Percentiles rank a stretch among this genome's conserved stretches.
Conservation (phyloP, 2,329 filamentous ascomycete species). For the Cladosporium colombiae region DNA sequence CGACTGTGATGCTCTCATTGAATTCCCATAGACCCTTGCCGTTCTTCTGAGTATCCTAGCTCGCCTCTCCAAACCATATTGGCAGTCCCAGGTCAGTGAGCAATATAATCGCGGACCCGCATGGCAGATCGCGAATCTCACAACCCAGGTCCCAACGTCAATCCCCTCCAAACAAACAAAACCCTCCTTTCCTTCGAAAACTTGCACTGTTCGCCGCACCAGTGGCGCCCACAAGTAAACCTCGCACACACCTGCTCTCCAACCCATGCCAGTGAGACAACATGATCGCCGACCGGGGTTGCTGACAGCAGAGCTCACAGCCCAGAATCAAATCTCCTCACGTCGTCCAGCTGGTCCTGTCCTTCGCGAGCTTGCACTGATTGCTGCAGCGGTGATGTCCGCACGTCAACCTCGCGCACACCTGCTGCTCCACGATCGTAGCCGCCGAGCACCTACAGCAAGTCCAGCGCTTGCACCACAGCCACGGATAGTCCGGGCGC, state of each 20-base stretch:
- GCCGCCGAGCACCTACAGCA: constrained; percentile 31
- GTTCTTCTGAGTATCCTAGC: not conserved
- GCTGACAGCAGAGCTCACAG: not conserved
- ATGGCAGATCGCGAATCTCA: not conserved
- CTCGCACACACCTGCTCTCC: too few species aligned
- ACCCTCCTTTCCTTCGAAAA: not conserved
- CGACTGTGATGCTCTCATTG: not conserved
- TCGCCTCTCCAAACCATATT: not conserved
- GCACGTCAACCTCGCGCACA: constrained; percentile 32
- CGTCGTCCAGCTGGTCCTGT: not conserved
- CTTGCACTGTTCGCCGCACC: not conserved
- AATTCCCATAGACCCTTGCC: not conserved
- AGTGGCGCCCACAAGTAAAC: too few species aligned
- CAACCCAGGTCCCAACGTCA: not conserved
- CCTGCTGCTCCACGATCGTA: constrained; percentile 34
- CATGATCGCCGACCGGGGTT: not conserved
- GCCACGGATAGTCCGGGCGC: constrained; percentile 26
- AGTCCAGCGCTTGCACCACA: constrained; percentile 31
- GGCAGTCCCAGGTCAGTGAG: not conserved
- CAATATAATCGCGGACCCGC: not conserved
- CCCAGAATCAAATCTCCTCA: not conserved
- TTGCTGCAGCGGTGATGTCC: constrained; percentile 30
- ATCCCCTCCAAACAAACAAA: not conserved
- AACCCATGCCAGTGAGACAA: not conserved
- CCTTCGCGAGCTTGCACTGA: not conserved